Conservation (phyloP, 192 early-diverging fungal species). For the Piromyces finnis region DNA sequence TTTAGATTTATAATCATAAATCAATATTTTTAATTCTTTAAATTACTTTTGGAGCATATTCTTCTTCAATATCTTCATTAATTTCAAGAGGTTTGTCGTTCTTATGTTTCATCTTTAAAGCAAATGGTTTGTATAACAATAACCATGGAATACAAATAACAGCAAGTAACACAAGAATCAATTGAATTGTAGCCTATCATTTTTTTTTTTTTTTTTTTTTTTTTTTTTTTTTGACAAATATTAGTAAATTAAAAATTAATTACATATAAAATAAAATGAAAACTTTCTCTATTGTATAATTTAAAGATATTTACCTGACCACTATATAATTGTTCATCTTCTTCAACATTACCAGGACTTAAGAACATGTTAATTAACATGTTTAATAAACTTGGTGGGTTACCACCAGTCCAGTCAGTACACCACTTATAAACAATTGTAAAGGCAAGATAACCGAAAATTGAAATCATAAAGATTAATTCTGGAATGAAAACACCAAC, state of each 20-base stretch:
- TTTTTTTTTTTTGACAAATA: too few species aligned
- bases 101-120: constrained; percentile 63
- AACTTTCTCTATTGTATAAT: too few species aligned
- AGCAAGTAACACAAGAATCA: constrained; percentile 59
- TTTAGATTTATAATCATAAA: too few species aligned
- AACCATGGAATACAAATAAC: constrained; percentile 95
- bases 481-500: constrained; percentile 82
- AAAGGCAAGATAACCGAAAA: constrained; percentile 91
- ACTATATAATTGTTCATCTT: constrained; percentile 52
- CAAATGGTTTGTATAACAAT: constrained; percentile 81
- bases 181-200: constrained; percentile 32
- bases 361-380: constrained; percentile 99
- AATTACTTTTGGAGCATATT: background rate
- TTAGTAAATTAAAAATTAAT: too few species aligned
- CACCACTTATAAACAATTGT: constrained; percentile 93
- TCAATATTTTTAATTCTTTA: too few species aligned
- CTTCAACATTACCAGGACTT: constrained; percentile 59
- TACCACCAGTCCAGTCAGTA: constrained; percentile 63
- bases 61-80: background rate
- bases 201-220: too few species aligned
- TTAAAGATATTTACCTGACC: constrained; percentile 67
- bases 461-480: constrained; percentile 73
- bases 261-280: too few species aligned
- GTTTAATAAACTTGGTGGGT: constrained; percentile 82
- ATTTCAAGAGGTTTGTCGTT: background rate